Evolutionary conservation across 257 asterid genomes (phyloP).

Genomic region (Forsythia suspensa): DNA sequence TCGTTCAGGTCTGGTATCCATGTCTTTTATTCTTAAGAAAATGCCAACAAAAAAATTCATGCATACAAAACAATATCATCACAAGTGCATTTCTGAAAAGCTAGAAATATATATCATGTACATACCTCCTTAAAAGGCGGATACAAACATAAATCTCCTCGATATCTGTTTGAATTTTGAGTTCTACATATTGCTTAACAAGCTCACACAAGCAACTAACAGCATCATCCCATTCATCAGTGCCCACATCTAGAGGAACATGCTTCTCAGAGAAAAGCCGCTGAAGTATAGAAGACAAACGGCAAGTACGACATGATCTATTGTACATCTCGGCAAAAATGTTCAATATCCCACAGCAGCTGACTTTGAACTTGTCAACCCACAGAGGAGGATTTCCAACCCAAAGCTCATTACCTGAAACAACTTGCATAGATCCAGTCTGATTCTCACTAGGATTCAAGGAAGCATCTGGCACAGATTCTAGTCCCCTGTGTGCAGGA

Average conservation of each 20-base stretch:
- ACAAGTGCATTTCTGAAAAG: background rate
- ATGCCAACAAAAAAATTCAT: background rate
- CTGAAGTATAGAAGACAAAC: conserved; percentile 66
- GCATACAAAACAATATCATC: background rate
- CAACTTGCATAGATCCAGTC: conserved; percentile 28
- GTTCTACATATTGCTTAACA: conserved; percentile 64
- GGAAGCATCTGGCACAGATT: conserved; percentile 34
- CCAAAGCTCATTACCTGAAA: conserved; percentile 58
- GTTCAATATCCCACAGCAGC: conserved; percentile 46
- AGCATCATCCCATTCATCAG: conserved; percentile 40
- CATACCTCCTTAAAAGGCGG: conserved; percentile 71
- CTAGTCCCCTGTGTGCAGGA: conserved; percentile 63
- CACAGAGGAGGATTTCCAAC: conserved; percentile 79
- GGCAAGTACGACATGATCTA: conserved; percentile 40
- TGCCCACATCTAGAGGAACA: conserved; percentile 27
- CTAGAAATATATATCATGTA: background rate
- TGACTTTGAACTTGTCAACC: conserved; percentile 62
- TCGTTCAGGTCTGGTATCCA: background rate
- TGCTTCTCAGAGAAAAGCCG: conserved; percentile 37
- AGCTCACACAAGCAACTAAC: conserved; percentile 61
- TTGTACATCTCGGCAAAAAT: conserved; percentile 47
- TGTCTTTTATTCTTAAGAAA: background rate
- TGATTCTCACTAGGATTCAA: conserved; percentile 33
- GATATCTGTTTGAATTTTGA: conserved; percentile 67
- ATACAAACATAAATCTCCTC: conserved; percentile 82